Evolutionary conservation across 805 yeast genomes (phyloP), one percentile per base, ranked within the genome.

Genomic region (Hanseniaspora clermontiae): DNA sequence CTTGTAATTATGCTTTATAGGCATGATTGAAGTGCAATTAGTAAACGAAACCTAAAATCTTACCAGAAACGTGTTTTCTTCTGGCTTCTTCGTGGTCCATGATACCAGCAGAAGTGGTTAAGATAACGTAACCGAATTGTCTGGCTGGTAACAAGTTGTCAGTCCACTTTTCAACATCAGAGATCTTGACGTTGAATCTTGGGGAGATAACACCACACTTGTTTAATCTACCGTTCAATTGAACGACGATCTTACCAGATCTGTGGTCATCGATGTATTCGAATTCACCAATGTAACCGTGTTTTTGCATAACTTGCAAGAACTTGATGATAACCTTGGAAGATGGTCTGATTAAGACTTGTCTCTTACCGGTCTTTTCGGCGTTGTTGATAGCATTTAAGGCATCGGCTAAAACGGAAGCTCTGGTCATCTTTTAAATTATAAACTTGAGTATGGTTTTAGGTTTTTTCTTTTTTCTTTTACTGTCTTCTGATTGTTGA

Each of bases 51-150:
- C 97, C 97, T 73, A 90, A 85, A 77, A 90, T 86, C 84, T 90
- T 90, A 77, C 97, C 97, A 68, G 96, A 88, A 69, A 90, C 97
- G 81, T 90, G 97, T 87, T 90, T 91, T 84, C 97, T 86, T 84
- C 95, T 87, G 72, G 97, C 97, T 81, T 90, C 97, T 82, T 91
- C 97, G 82, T 90, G 97, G 83, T 91, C 97, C 95, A 90, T 89
- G 71, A 90, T 90, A 80, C 97, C 97, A 70, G 97, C 96, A 70
- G 97, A 91, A 69, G 97, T 90, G 78, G 97, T 91, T 75, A 90
- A 83, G 77, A 90, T 87, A 72, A 90, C 90, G 84, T 77, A 89
- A 80, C 97, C 97, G 72, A 90, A 91, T 79, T 90, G 97, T 85
- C 97, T 88, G 66, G 97, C 95, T 76, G 97, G 97, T 73, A 90